Percentiles rank a stretch among this genome's conserved stretches.
Evolutionary conservation across 169 alveolate genomes (phyloP).

Genomic region (Plasmodium adleri): DNA sequence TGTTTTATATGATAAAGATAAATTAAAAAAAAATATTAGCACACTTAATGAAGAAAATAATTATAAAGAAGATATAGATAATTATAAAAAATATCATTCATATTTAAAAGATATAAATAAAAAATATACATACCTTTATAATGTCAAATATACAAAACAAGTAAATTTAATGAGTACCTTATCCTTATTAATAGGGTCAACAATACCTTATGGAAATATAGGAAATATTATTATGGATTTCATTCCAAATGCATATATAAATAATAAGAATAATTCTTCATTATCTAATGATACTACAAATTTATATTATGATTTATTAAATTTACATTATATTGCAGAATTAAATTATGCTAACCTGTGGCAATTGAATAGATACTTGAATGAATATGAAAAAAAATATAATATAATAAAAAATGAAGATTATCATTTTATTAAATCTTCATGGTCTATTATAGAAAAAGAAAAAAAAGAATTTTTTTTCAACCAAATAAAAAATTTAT

Average conservation of each 20-base stretch:
- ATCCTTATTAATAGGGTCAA: slow-evolving; percentile 63
- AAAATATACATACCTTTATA: slow-evolving; percentile 28
- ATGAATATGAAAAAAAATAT: slow-evolving; percentile 31
- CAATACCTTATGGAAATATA: slow-evolving; percentile 60
- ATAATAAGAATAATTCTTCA: background rate
- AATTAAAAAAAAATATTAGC: background rate
- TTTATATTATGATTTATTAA: slow-evolving; percentile 14
- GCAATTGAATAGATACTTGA: slow-evolving; percentile 62
- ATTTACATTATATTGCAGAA: slow-evolving; percentile 58
- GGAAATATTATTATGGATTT: slow-evolving; percentile 66
- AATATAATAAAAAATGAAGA: slow-evolving; percentile 28
- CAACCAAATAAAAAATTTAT: slow-evolving; percentile 34
- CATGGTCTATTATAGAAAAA: slow-evolving; percentile 34
- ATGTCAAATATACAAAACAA: slow-evolving; percentile 57
- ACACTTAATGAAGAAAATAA: background rate
- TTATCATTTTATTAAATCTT: slow-evolving; percentile 52
- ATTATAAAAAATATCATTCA: slow-evolving; percentile 58
- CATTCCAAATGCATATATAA: slow-evolving; percentile 29
- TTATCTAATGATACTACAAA: background rate
- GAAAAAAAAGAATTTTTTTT: slow-evolving; percentile 29
- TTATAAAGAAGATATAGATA: background rate
- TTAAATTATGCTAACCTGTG: slow-evolving; percentile 55
- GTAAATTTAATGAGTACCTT: slow-evolving; percentile 59
- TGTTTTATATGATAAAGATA: slow-evolving; percentile 55
- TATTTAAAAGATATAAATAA: slow-evolving; percentile 14